These are phyloP conservation scores for Cercospora canescens DNA, from an alignment of 2,329 filamentous ascomycete species.

Conservation along the genomic window DNA sequence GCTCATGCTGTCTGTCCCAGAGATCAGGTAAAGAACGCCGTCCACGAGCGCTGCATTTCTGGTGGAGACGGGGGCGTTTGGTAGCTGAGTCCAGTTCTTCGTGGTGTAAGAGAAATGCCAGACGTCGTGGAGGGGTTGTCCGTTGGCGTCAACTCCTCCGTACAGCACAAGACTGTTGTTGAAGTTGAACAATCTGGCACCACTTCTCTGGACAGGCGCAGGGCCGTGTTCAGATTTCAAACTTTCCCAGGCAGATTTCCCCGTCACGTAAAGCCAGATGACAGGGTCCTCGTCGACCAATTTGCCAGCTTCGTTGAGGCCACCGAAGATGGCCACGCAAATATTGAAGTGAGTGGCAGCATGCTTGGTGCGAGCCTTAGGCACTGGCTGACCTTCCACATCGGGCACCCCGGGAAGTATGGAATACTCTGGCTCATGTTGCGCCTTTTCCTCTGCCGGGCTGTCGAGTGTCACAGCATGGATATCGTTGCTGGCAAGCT, in stretches of 20 bases:
- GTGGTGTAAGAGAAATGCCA: slow-evolving; percentile 33
- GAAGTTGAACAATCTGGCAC: slow-evolving; percentile 30
- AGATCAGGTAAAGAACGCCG: slow-evolving; percentile 43
- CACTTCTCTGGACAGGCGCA: slow-evolving; percentile 29
- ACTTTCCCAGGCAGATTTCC: slow-evolving; percentile 33
- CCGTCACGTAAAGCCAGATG: slow-evolving; percentile 45
- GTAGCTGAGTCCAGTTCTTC: slow-evolving; percentile 31
- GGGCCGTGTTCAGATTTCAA: slow-evolving; percentile 26
- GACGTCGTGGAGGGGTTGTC: slow-evolving; percentile 30
- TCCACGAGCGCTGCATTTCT: slow-evolving; percentile 40
- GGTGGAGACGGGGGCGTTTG: slow-evolving; percentile 31
- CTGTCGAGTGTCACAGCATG: slow-evolving; percentile 39
- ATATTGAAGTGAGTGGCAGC: slow-evolving; percentile 43
- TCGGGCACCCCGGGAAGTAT: slow-evolving; percentile 44
- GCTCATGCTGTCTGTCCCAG: slow-evolving; percentile 35
- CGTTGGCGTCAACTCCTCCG: slow-evolving; percentile 28
- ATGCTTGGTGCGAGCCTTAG: slow-evolving; percentile 39
- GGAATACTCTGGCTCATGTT: slow-evolving; percentile 42
- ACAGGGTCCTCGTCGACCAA: slow-evolving; percentile 39
- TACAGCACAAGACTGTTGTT: slow-evolving; percentile 34
- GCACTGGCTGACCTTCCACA: slow-evolving; percentile 34
- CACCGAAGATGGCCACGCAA: slow-evolving; percentile 43
- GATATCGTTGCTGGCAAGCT: slow-evolving; percentile 44
- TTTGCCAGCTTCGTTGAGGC: slow-evolving; percentile 34
- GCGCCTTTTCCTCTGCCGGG: slow-evolving; percentile 33